A percentile compares a stretch with the other conserved stretches of the same genome.
Evolutionary conservation across 2,329 filamentous ascomycete species (phyloP).

Genomic region (Diaporthe ilicicola): DNA sequence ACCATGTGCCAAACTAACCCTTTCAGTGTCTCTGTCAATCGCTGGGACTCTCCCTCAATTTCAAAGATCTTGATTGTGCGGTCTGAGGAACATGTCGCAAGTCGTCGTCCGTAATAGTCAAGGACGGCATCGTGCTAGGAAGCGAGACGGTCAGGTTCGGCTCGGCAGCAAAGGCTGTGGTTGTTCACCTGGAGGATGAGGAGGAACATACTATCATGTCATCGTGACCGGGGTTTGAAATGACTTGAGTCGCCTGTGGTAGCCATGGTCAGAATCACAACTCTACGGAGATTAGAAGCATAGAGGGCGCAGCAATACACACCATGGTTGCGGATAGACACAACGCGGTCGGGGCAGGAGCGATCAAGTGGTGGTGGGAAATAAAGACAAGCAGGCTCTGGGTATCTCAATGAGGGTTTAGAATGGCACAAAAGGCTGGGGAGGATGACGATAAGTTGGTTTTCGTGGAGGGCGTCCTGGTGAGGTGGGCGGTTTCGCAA

Average conservation of each 20-base stretch:
- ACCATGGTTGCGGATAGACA: slow-evolving; percentile 32
- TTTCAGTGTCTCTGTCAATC: slow-evolving; percentile 90
- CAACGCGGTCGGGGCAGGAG: neutral
- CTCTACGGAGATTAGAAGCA: neutral
- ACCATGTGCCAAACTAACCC: slow-evolving; percentile 65
- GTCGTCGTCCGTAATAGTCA: slow-evolving; percentile 95
- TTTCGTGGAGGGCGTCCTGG: neutral
- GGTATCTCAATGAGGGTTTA: neutral
- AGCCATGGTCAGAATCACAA: slow-evolving; percentile 20
- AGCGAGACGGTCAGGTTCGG: slow-evolving; percentile 30
- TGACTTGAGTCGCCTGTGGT: slow-evolving; percentile 69
- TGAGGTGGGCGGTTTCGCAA: neutral
- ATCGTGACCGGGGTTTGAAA: slow-evolving; percentile 90
- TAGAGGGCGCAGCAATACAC: slow-evolving; percentile 11
- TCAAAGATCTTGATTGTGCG: slow-evolving; percentile 99
- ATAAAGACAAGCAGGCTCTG: neutral
- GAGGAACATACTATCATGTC: slow-evolving; percentile 93
- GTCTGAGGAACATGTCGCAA: slow-evolving; percentile 97
- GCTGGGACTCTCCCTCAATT: slow-evolving; percentile 91
- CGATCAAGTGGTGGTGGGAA: neutral
- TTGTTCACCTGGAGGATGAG: slow-evolving; percentile 29
- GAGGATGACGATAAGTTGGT: neutral
- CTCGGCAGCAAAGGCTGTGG: slow-evolving; percentile 20
- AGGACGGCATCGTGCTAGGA: slow-evolving; percentile 93
- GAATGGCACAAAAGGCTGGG: neutral